These are phyloP conservation scores for Venturia oleaginea DNA, from an alignment of 2,329 filamentous ascomycete species.

Conservation along the genomic window DNA sequence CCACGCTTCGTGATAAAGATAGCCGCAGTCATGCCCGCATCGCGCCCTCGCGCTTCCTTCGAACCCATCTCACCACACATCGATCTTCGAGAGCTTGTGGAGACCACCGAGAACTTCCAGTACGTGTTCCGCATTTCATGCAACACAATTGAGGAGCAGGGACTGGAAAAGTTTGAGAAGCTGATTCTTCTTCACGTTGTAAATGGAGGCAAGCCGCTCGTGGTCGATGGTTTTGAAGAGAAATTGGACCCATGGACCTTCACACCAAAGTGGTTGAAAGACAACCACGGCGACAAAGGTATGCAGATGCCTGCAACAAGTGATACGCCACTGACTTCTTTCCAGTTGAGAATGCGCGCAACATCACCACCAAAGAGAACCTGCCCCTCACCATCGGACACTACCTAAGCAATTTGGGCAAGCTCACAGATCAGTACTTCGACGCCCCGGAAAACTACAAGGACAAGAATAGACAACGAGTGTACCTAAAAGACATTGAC, in stretches of 20 bases:
- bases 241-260: slow-evolving; percentile 70
- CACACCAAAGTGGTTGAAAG: slow-evolving; percentile 68
- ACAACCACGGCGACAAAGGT: slow-evolving; percentile 73
- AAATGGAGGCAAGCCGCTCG: slow-evolving; percentile 73
- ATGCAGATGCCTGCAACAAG: slow-evolving; percentile 23
- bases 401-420: slow-evolving; percentile 79
- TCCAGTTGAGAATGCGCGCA: slow-evolving; percentile 73
- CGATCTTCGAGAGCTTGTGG: slow-evolving; percentile 66
- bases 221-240: slow-evolving; percentile 81
- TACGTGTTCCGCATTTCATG: slow-evolving; percentile 75
- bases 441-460: slow-evolving; percentile 61
- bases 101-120: slow-evolving; percentile 73
- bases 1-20: background rate
- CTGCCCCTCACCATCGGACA: slow-evolving; percentile 81
- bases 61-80: slow-evolving; percentile 83
- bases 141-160: slow-evolving; percentile 67
- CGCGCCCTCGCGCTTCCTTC: slow-evolving; percentile 78
- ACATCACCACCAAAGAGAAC: slow-evolving; percentile 62
- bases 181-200: slow-evolving; percentile 78
- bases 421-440: slow-evolving; percentile 72
- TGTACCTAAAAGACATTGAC: slow-evolving; percentile 96
- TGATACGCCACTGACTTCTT: slow-evolving; percentile 19
- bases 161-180: slow-evolving; percentile 73
- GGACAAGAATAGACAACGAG: slow-evolving; percentile 69
- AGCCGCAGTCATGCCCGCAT: slow-evolving; percentile 58